Base-by-base conservation (phyloP, 2,329 filamentous ascomycete species). In the Epichloe glyceriae region DNA sequence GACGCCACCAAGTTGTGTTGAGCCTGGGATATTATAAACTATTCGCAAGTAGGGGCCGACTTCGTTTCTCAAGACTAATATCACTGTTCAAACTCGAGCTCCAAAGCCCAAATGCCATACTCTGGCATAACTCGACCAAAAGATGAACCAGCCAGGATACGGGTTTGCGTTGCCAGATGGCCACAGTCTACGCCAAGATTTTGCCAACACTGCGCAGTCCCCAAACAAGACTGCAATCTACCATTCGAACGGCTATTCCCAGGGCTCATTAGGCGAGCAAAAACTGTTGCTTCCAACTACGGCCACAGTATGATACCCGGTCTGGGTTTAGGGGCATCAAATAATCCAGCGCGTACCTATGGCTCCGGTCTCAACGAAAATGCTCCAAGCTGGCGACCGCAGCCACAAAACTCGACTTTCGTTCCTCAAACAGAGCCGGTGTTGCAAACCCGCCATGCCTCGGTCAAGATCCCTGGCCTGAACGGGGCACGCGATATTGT, bases 301-400 rank as follows among this genome's bases (percentile, higher is more conserved):
- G 46, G 52, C 5, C 52, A 43, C 43, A 62, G 57, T 44, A 47
- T 60, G 30, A 69, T 69, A 42, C 67, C 67, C 3, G 67, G 67
- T 19, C 51, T 69, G 12, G 62, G 64, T 4, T 50, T 68, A 48
- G 57, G 61, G 14, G 58, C 59, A 48, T 52, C 62, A 30, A 50
- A 55, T 20, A 53, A 42, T 40, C 46, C 41, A n/a, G 30, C 54
- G 10, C 42, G 43, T 20, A 57, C 54, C 52, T 61, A 59, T 38
- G 51, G 54, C 11, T 12, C 54, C 42, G 55, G 52, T 51, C 15
- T 47, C 17, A 56, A 52, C 20, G 50, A 40, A 4, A 40, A 53
- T 5, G 15, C 20, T 12, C 19, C 33, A 33, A 30, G 22, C 47
- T 44, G 47, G 34, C 47, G 44, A 30, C 4, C 50, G 26, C 51